phyloP scores from a whole-genome alignment of 805 yeast genomes.

The Candida oleophila region DNA sequence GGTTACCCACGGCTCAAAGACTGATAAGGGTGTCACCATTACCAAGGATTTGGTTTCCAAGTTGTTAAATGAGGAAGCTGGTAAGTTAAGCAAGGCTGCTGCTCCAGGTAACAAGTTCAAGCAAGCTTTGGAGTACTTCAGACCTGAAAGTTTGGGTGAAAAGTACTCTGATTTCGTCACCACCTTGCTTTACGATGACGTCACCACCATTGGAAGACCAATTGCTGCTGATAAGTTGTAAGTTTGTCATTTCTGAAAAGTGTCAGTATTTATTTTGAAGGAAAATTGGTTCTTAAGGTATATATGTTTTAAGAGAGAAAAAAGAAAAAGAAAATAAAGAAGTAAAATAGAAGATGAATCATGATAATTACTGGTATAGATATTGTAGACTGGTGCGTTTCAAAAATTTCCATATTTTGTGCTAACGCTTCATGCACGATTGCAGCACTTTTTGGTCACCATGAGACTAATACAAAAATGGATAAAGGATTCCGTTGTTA shows the following conservation, averaged over 20 bases:
- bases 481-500: too few species aligned
- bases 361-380: too few species aligned
- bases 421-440: too few species aligned
- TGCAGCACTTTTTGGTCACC: too few species aligned
- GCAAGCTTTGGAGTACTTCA: conserved; percentile 67
- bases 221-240: conserved; percentile 41
- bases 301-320: not conserved
- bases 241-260: conserved; percentile 4
- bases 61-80: conserved; percentile 62
- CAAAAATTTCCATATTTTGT: too few species aligned
- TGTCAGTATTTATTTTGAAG: not conserved
- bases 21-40: conserved; percentile 57
- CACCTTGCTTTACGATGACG: conserved; percentile 71
- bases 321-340: not conserved
- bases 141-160: conserved; percentile 70
- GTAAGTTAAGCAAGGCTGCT: conserved; percentile 46
- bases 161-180: conserved; percentile 78
- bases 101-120: conserved; percentile 64
- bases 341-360: not conserved
- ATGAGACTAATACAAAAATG: too few species aligned
- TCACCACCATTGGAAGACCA: conserved; percentile 53
- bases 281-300: not conserved
- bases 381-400: too few species aligned
- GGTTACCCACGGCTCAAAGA: conserved; percentile 68
- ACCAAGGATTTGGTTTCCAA: conserved; percentile 59